A percentile compares a stretch with the other conserved stretches of the same genome.
Evolutionary conservation across 2,329 filamentous ascomycete species (phyloP).

Genomic region (Colletotrichum godetiae): DNA sequence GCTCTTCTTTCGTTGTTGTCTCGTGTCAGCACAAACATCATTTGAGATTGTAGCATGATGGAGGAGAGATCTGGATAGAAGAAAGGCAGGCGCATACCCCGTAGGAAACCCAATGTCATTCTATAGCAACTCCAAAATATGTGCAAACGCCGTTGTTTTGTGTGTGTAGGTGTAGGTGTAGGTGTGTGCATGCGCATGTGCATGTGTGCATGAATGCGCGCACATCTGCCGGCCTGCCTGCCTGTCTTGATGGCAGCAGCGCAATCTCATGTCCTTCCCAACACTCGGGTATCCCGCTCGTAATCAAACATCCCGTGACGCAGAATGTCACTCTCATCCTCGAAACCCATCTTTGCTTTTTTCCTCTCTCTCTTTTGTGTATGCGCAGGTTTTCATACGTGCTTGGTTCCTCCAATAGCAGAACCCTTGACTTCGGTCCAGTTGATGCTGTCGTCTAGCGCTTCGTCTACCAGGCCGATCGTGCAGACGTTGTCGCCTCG

Average conservation of each 20-base stretch:
- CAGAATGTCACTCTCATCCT: slow-evolving; percentile 26
- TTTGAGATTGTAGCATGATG: background rate
- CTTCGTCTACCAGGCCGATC: slow-evolving; percentile 89
- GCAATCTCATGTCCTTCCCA: slow-evolving; percentile 25
- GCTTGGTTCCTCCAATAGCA: slow-evolving; percentile 86
- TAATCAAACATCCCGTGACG: slow-evolving; percentile 5
- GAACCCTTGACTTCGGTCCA: slow-evolving; percentile 91
- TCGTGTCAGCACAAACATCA: slow-evolving; percentile 21
- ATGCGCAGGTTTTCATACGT: slow-evolving; percentile 55
- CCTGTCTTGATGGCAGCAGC: slow-evolving; percentile 5
- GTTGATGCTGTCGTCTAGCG: slow-evolving; percentile 89
- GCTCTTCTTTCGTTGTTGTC: slow-evolving; percentile 50
- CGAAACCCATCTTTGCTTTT: slow-evolving; percentile 6
- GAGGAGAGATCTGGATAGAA: slow-evolving; percentile 6
- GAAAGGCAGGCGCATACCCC: slow-evolving; percentile 36
- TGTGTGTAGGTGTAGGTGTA: slow-evolving; percentile 12
- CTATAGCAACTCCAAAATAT: slow-evolving; percentile 36
- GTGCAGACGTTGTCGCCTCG: slow-evolving; percentile 94
- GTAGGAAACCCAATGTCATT: slow-evolving; percentile 36
- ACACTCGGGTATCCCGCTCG: slow-evolving; percentile 33
- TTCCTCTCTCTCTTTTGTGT: background rate
- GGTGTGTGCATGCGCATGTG: background rate
- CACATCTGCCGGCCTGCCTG: background rate
- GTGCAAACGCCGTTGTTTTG: slow-evolving; percentile 32
- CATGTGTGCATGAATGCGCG: background rate